Base-by-base conservation (phyloP, 352 stramenopile species). In the Phytopythium helicoides region DNA sequence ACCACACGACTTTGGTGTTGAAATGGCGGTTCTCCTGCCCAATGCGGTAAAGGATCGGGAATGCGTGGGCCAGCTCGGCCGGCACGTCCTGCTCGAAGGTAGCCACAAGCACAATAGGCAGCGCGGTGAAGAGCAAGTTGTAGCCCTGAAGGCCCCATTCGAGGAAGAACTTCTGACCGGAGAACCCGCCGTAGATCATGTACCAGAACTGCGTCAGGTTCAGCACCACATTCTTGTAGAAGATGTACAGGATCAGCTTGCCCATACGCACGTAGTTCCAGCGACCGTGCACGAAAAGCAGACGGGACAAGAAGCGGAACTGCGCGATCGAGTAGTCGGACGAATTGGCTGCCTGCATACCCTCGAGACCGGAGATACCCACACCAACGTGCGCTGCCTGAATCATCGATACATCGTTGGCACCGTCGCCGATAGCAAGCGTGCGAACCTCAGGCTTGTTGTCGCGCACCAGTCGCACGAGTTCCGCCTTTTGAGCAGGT, bases 371-470 rank as follows among this genome's bases (percentile, higher is more conserved):
- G 1, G 76, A 93, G 40, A 98, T 97, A 10, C 93, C 94, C 23
- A 98, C 85, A 41, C 92, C 93, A 5, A 98, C 86, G 59, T 98
- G 87, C 3, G 89, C 92, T 3, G 75, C 73, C 66, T 98, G 89
- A 53, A 98, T 97, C 95, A 98, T 98, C 19, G 86, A 91, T 0
- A 98, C 95, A 61, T 98, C 95, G 58, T 98, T 98, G 0, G 95
- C 95, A 25, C 95, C 95, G 54, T 98, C 95, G 23, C 95, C 93
- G 45, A 98, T 97, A 15, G 89, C 84, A 1, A 98, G 65, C 16
- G 91, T 97, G 28, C 85, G 80, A 3, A 91, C 69, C 16, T 75
- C 70, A 0, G 82, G 79, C 34, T 94, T 92, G 47, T 94, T 86
- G n/a, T 92, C 71, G 21, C 94, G 94, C 26, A 98, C 93, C 1